These are phyloP conservation scores for Saussurea involucrata DNA, from an alignment of 129 eudicot genomes.

Conservation along the genomic window DNA sequence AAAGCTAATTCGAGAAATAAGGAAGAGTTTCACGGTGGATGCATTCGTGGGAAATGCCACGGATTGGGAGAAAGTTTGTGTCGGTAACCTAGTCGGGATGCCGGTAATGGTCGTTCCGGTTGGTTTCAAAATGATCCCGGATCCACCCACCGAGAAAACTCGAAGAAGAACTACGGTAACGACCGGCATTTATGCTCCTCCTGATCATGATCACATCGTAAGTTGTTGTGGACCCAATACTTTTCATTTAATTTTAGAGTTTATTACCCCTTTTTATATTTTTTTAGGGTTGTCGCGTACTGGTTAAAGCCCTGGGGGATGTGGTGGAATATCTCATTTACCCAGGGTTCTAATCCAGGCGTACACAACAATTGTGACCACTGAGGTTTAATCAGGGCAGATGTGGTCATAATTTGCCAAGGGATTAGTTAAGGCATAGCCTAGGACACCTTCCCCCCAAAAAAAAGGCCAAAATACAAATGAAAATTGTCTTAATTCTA, in stretches of 20 bases:
- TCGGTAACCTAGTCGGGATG: constrained; percentile 93
- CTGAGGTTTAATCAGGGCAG: too few species aligned
- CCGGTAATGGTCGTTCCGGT: constrained; percentile 83
- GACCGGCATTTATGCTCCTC: constrained; percentile 83
- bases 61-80: constrained; percentile 83
- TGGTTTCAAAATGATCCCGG: constrained; percentile 52
- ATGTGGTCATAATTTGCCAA: too few species aligned
- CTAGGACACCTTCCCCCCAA: too few species aligned
- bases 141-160: constrained; percentile 51
- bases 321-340: too few species aligned
- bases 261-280: neutral
- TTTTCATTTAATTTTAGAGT: neutral
- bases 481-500: neutral
- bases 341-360: too few species aligned
- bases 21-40: constrained; percentile 63
- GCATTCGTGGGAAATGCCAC: constrained; percentile 86
- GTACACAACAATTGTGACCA: too few species aligned
- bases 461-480: neutral
- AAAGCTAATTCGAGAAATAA: constrained; percentile 61
- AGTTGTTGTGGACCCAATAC: constrained; percentile 11
- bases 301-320: too few species aligned
- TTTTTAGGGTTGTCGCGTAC: too few species aligned
- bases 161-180: constrained; percentile 62
- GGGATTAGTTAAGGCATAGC: too few species aligned
- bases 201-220: constrained; percentile 80